phyloP scores from a whole-genome alignment of 306 rosid genomes.

The Potentilla sterilis region DNA sequence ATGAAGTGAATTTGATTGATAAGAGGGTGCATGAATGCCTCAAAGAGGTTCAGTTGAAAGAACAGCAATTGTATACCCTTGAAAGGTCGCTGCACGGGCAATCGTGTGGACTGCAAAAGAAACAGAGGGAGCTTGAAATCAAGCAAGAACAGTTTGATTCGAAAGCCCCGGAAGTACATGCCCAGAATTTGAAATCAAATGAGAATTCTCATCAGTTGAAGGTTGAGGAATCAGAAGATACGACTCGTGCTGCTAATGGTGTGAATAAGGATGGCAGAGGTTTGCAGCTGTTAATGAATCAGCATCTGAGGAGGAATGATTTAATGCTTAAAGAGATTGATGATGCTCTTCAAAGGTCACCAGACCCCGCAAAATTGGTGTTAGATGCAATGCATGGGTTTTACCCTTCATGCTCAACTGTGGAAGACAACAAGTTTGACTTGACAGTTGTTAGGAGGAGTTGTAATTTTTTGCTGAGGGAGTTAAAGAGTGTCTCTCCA shows the following conservation, averaged over 20 bases:
- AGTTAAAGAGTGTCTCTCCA: constrained; percentile 33
- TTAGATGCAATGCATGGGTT: constrained; percentile 45
- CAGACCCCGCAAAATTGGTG: constrained; percentile 43
- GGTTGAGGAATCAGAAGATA: background rate
- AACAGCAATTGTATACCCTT: constrained; percentile 2
- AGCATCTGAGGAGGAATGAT: constrained; percentile 35
- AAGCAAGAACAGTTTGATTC: constrained; percentile 21
- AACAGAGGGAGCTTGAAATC: constrained; percentile 21
- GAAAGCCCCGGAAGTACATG: background rate
- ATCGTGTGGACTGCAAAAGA: background rate
- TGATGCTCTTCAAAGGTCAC: constrained; percentile 29
- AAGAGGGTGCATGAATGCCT: constrained; percentile 22
- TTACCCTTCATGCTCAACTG: constrained; percentile 27
- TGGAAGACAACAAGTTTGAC: constrained; percentile 17
- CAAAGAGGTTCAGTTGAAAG: constrained; percentile 31
- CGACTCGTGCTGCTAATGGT: background rate
- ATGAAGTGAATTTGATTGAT: constrained; percentile 14
- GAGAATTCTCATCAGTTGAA: background rate
- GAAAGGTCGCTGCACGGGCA: background rate
- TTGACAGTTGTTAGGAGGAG: constrained; percentile 32
- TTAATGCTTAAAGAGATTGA: constrained; percentile 22
- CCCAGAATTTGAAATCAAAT: background rate
- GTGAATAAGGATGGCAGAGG: constrained; percentile 19
- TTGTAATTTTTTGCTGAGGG: constrained; percentile 38
- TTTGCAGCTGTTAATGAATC: constrained; percentile 31